phyloP scores from a whole-genome alignment of 2,329 filamentous ascomycete species.

The Gnomoniopsis smithogilvyi region DNA sequence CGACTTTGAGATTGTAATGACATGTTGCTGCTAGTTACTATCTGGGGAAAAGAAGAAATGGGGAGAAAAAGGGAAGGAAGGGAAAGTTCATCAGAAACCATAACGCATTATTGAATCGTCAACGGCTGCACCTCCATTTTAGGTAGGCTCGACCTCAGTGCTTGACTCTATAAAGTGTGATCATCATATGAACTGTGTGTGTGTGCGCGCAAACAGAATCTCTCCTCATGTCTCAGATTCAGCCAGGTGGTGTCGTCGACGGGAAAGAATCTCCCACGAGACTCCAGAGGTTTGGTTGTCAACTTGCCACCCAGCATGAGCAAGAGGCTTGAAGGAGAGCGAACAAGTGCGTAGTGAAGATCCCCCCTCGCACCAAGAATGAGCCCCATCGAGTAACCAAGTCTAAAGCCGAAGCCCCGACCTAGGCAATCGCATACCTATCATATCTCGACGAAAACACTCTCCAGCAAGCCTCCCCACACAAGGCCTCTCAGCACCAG shows the following conservation, averaged over 20 bases:
- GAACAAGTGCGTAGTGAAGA: conserved; percentile 32
- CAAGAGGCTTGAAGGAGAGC: conserved; percentile 38
- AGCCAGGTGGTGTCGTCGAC: conserved; percentile 25
- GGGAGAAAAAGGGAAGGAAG: conserved; percentile 4
- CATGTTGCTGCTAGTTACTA: not conserved
- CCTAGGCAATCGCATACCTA: conserved; percentile 95
- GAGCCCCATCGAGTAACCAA: conserved; percentile 99
- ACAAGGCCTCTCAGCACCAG: conserved; percentile 36
- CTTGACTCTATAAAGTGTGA: conserved; percentile 97
- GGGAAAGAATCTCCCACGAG: conserved; percentile 34
- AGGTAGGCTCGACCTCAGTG: conserved; percentile 65
- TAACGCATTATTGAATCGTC: conserved; percentile 42
- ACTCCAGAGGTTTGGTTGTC: conserved; percentile 27
- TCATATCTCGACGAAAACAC: conserved; percentile 85
- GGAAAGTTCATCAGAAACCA: conserved; percentile 36
- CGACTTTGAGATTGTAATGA: not conserved
- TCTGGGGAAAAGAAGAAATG: not conserved
- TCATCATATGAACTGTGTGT: conserved; percentile 76
- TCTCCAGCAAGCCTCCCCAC: conserved; percentile 50
- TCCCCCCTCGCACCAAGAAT: conserved; percentile 98
- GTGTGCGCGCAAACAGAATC: conserved; percentile 20
- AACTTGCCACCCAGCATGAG: conserved; percentile 51
- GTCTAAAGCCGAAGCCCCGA: conserved; percentile 25
- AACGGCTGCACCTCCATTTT: conserved; percentile 38
- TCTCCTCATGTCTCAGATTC: not conserved